Evolutionary conservation across 208 protist genomes (phyloP).

Genomic region (Tetramitus jugosus): DNA sequence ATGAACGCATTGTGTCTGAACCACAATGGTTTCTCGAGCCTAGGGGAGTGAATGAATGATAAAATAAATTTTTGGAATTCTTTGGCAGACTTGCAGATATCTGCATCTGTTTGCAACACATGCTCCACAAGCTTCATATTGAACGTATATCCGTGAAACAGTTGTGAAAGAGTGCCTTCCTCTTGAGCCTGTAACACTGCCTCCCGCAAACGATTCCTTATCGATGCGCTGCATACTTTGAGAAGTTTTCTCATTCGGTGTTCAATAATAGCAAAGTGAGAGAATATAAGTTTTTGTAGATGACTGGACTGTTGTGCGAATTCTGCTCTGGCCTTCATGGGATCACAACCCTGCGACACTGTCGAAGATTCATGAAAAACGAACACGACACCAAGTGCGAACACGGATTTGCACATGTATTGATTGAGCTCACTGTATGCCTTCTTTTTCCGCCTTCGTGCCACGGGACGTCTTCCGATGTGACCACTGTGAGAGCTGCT

Average conservation of each 20-base stretch:
- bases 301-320: not conserved
- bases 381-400: not conserved
- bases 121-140: not conserved
- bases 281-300: constrained; percentile 11
- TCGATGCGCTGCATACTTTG: not conserved
- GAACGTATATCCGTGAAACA: not conserved
- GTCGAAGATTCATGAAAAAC: constrained; percentile 10
- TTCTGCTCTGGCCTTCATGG: not conserved
- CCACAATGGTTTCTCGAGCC: not conserved
- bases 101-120: not conserved
- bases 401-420: constrained; percentile 3
- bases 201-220: not conserved
- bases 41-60: not conserved
- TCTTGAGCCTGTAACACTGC: not conserved
- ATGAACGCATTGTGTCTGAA: not conserved
- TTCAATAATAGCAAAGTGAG: constrained; percentile 13
- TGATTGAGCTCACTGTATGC: not conserved
- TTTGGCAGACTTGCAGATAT: not conserved
- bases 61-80: constrained; percentile 8
- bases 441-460: not conserved
- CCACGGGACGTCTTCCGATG: not conserved
- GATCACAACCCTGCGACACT: no score
- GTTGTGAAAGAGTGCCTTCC: not conserved
- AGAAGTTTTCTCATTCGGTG: not conserved
- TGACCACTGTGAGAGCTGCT: not conserved